Evolutionary conservation across 2,329 filamentous ascomycete genomes (phyloP), one percentile per base, ranked within the genome.

Genomic region (Cordyceps cicadae): DNA sequence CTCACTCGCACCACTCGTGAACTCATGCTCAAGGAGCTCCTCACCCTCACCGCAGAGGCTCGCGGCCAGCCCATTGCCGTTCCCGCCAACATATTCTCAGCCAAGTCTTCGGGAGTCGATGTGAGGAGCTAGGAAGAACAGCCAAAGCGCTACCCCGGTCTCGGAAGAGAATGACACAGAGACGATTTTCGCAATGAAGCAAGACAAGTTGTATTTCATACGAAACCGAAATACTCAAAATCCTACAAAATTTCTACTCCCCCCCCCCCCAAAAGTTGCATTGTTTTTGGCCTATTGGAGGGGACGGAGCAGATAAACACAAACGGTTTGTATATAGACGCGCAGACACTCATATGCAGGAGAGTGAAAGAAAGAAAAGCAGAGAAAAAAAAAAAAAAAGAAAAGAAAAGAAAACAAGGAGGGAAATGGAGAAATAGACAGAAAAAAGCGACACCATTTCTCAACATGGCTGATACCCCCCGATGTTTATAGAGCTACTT

Each of bases 1-100:
- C 77, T 96, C 50, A 81, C 87, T 55, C 79, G 80, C 60, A 81
- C 81, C 59, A 90, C 87, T 2, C 82, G 87, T 61, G 87, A 91
- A 21, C 74, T 85, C 56, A 96, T 96, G 91, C 80, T 92, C 64
- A 80, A 81, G 65, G 87, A 87, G 69, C 75, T 87, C 48, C 64
- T 84, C 19, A 68, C 70, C 37, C 74, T 87, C 24, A 82, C 84
- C 11, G 77, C 77, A 53, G 78, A 79, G 69, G 79, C 74, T 24
- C 77, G 77, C 51, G 79, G 81, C 17, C 67, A 68, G 14, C 70
- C 72, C 37, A 64, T 75, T 29, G 64, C 70, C 26, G 63, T 72
- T 5, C 67, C 73, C 19, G 70, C 66, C 17, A 54, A 63, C n/a
- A 12, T 67, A 50, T 63, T 66, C n/a, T 54, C 63, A 19, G 21